Evolutionary conservation across 345 rosid genomes (phyloP).

Genomic region (Camelina sativa): DNA sequence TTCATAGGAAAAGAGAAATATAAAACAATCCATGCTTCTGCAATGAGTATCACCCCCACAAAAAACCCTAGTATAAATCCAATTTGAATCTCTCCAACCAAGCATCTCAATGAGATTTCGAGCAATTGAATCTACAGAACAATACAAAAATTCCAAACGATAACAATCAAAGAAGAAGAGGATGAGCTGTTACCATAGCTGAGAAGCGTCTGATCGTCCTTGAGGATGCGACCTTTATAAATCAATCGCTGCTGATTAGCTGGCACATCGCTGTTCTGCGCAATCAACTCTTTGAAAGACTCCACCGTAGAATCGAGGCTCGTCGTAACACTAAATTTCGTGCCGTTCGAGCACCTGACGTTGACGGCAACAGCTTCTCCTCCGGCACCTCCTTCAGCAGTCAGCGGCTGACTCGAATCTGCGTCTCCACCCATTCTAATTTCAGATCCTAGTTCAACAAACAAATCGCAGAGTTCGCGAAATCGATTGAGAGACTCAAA

Average conservation of each 20-base stretch:
- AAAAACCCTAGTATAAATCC: not conserved
- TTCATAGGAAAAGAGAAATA: not conserved
- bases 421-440: conserved; percentile 55
- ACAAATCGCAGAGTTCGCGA: not conserved
- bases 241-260: conserved; percentile 82
- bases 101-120: not conserved
- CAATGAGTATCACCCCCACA: conserved; percentile 9
- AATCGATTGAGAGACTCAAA: conserved; percentile 25
- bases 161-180: not conserved
- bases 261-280: conserved; percentile 71
- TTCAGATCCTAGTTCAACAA: conserved; percentile 18
- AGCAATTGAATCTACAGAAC: conserved; percentile 6
- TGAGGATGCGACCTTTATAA: conserved; percentile 88
- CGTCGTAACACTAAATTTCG: conserved; percentile 62
- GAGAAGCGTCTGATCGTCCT: conserved; percentile 72
- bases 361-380: conserved; percentile 53
- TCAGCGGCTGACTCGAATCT: conserved; percentile 63
- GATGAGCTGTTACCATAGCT: conserved; percentile 59
- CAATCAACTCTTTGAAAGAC: conserved; percentile 60
- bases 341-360: conserved; percentile 69
- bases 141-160: not conserved
- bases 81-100: conserved; percentile 14
- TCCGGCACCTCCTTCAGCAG: conserved; percentile 40
- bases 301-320: conserved; percentile 62
- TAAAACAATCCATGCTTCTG: conserved; percentile 62